Conservation (phyloP, 1,284 basidiomycete species). For the Rhodotorula sp. region DNA sequence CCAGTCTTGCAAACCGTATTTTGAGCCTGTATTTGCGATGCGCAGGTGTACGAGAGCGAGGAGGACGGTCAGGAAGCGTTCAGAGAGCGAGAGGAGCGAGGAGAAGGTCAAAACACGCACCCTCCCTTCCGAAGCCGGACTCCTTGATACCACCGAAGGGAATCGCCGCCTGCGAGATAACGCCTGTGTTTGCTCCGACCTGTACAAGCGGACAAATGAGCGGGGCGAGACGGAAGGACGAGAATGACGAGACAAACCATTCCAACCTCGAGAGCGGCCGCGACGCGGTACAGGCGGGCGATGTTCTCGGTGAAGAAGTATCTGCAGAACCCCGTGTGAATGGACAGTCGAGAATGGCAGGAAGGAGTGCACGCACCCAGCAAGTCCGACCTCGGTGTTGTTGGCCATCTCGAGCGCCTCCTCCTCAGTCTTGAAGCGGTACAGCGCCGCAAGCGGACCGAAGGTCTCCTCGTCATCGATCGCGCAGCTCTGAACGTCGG, state of each 20-base stretch:
- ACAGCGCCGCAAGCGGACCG: conserved; percentile 43
- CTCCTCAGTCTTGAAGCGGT: conserved; percentile 80
- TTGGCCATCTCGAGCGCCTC: conserved; percentile 87
- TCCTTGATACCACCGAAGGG: conserved; percentile 94
- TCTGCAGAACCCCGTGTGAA: neutral
- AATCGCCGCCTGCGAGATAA: conserved; percentile 74
- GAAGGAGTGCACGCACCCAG: conserved; percentile 54
- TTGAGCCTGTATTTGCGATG: conserved; percentile 57
- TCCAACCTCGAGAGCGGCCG: conserved; percentile 92
- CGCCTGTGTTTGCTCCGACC: conserved; percentile 66
- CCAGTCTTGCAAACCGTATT: conserved; percentile 78
- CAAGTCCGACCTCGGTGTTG: conserved; percentile 77
- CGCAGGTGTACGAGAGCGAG: conserved; percentile 51
- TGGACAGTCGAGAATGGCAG: too few species aligned
- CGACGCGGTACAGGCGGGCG: conserved; percentile 90
- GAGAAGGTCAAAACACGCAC: conserved; percentile 24
- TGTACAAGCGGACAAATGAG: neutral
- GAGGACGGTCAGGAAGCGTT: neutral
- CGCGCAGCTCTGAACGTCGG: conserved; percentile 38
- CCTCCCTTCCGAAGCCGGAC: conserved; percentile 64
- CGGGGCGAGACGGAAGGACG: neutral
- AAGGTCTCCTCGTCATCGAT: conserved; percentile 45
- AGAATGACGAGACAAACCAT: conserved; percentile 70
- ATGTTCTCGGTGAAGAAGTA: conserved; percentile 91
- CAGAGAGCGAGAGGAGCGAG: neutral